Evolutionary conservation across 306 rosid species (phyloP).

Genomic region (Glycine latifolia): DNA sequence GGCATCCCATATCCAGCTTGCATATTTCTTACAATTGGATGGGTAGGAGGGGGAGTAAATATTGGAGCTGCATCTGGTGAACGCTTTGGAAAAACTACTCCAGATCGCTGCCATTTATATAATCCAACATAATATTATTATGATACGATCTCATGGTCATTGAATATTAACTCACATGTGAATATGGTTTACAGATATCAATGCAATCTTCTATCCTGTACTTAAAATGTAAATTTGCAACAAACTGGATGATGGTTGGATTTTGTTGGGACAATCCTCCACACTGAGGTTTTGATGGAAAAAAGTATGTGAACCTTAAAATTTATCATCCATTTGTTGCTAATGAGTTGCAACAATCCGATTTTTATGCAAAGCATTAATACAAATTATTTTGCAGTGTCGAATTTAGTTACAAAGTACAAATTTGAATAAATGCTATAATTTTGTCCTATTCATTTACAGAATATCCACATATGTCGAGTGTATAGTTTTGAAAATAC

Average conservation of each 20-base stretch:
- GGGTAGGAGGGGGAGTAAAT: constrained; percentile 82
- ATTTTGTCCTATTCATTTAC: neutral
- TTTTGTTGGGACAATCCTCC: too few species aligned
- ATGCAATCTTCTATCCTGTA: constrained; percentile 2
- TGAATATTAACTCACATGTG: constrained; percentile 19
- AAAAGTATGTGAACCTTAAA: constrained; percentile 8
- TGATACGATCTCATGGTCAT: constrained; percentile 9
- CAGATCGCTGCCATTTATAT: constrained; percentile 77
- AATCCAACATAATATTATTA: constrained; percentile 40
- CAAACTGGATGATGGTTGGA: neutral
- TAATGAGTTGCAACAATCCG: neutral
- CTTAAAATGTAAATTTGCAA: neutral
- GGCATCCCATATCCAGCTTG: constrained; percentile 93
- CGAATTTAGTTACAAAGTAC: too few species aligned
- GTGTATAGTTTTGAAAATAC: too few species aligned
- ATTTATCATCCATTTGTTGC: neutral
- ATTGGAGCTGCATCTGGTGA: constrained; percentile 78
- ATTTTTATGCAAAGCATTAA: neutral
- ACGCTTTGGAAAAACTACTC: constrained; percentile 85
- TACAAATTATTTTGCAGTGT: too few species aligned
- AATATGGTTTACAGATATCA: constrained; percentile 17
- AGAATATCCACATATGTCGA: constrained; percentile 17
- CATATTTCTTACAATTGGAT: constrained; percentile 54
- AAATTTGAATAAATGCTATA: too few species aligned
- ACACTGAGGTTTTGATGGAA: neutral